These are phyloP conservation scores for Pichia sp. DNA, from an alignment of 1,139 yeast species.

Conservation along the genomic window DNA sequence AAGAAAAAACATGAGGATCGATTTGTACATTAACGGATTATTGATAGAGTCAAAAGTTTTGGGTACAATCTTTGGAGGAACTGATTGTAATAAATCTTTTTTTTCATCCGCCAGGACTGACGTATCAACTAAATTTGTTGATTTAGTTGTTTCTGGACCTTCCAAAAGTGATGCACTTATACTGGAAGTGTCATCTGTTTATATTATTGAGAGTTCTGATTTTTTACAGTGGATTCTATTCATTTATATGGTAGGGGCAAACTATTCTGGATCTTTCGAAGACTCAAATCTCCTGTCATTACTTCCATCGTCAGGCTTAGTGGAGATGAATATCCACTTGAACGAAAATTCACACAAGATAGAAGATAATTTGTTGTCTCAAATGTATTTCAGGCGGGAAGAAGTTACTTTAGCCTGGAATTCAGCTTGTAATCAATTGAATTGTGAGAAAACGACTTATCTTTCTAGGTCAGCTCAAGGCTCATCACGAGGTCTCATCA, in stretches of 20 bases:
- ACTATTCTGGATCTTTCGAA: slow-evolving; percentile 38
- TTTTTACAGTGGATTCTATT: slow-evolving; percentile 35
- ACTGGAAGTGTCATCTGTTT: slow-evolving; percentile 18
- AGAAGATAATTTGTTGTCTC: background rate
- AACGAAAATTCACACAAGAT: background rate
- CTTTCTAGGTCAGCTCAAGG: background rate
- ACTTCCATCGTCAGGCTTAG: slow-evolving; percentile 34
- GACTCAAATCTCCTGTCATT: slow-evolving; percentile 35
- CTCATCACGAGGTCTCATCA: background rate
- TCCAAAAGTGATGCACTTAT: slow-evolving; percentile 10
- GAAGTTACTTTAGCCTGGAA: background rate
- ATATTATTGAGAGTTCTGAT: slow-evolving; percentile 1
- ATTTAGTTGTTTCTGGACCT: slow-evolving; percentile 19
- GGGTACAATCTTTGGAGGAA: slow-evolving; percentile 19
- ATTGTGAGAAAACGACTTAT: background rate
- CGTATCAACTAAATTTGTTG: background rate
- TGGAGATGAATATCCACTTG: background rate
- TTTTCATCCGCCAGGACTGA: background rate
- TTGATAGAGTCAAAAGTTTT: slow-evolving; percentile 32
- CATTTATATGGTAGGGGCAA: slow-evolving; percentile 37
- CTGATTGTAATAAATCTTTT: background rate
- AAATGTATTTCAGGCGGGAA: background rate
- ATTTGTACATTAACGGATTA: slow-evolving; percentile 35
- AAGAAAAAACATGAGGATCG: slow-evolving; percentile 27
- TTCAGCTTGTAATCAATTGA: background rate